Base-by-base conservation (phyloP, 805 yeast genomes). In the Cyberlindnera mississippiensis region DNA sequence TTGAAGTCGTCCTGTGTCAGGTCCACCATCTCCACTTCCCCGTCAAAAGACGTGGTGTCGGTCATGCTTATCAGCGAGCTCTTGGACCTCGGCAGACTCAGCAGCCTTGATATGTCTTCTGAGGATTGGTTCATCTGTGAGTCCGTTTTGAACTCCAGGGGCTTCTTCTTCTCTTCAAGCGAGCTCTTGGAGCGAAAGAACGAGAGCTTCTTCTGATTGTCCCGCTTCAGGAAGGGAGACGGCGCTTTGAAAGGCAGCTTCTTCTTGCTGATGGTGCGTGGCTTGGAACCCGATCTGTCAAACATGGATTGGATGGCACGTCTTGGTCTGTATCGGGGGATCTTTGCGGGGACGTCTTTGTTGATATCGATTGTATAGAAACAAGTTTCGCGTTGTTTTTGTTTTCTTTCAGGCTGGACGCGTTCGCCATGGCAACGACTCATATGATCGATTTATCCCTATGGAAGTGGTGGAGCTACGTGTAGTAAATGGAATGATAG, bases 171-270 rank as follows among this genome's bases (percentile, higher is more conserved):
- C 37, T 35, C 36, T 10, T 32, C 45, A 6, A 33, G 12, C 9
- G 37, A 30, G 35, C 45, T 41, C n/a, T 44, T 41, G 34, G 45
- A 37, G n/a, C 45, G 35, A 19, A 45, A 45, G 42, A 43, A 48
- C 17, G 33, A 35, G 19, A 45, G 17, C 4, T 45, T 41, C 33
- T 40, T 38, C 38, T 45, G 45, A 30, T 30, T 37, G 42, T 30
- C 39, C 14, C 52, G 38, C 31, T 48, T 48, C 27, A 50, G 18
- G 9, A 49, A 20, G 17, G 54, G 54, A 4, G 54, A 47, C 4
- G 52, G 52, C 3, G 54, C 50, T 37, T 50, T 50, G 45, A 50
- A 50, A 2, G 50, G 54, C 15, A 45, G 35, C 20, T 19, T 40
- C 46, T 40, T 44, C 37, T 41, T 41, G 35, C 35, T 24, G 18